Evolutionary conservation across 1,284 basidiomycete genomes (phyloP), one percentile per base, ranked within the genome.

Genomic region (Laetiporus sulphureus): DNA sequence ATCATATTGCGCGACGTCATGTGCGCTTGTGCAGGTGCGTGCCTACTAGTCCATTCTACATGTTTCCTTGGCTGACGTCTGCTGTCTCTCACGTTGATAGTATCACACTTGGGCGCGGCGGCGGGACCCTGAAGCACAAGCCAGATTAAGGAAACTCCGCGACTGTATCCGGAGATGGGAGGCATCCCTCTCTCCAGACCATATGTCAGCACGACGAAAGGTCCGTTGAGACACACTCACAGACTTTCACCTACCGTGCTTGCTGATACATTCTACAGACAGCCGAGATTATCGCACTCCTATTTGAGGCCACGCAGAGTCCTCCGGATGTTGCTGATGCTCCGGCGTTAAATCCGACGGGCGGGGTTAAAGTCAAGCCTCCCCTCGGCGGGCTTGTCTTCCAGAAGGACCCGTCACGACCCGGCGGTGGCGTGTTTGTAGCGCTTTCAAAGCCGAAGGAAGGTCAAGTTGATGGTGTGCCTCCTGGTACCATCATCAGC

Each of bases 91-190:
- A 39, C 48, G 38, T 40, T 36, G 47, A 48, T 57, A 92, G 86
- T 95, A 95, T 56, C 91, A 96, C 56, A 92, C 90, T 0, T 96
- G 87, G 79, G 91, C 90, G 8, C 74, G 92, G 38, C 72, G 89
- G 35, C 78, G 84, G 51, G 90, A 94, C 54, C 63, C 71, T 2
- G 75, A 78, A 4, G 86, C 91, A 3, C 77, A 86, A 41, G 70
- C 72, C 22, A 85, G 83, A 50, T 70, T 96, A 38, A 78, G 77
- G 49, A 82, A 86, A 56, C 68, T 94, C 36, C 79, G 85, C 20
- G 91, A 94, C 58, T 85, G 83, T 40, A 80, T 93, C 12, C 72
- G 80, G 47, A 71, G 83, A 45, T 94, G 91, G 91, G 91, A 93
- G 61, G 75, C 72, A 37, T 73, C 81, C 3, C 71, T 87, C 49